These are phyloP conservation scores for Taphrina sp. DNA, from an alignment of 1,139 yeast genomes.

Conservation along the genomic window DNA sequence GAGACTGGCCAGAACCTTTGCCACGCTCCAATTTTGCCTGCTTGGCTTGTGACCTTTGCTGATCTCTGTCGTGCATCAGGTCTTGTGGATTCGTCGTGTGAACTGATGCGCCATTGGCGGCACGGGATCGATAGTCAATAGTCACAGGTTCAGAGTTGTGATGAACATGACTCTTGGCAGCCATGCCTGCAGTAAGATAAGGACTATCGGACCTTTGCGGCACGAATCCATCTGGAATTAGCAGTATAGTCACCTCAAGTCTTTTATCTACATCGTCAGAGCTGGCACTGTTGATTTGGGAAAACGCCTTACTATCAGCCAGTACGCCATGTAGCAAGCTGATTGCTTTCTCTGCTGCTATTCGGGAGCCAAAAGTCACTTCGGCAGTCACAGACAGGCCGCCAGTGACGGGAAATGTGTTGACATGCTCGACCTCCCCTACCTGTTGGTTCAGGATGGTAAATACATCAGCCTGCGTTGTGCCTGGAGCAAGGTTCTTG, in stretches of 20 bases:
- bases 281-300: background rate
- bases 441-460: conserved; percentile 10
- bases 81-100: too few species aligned
- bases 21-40: too few species aligned
- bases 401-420: conserved; percentile 15
- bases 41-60: too few species aligned
- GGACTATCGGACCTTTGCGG: background rate
- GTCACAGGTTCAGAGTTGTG: background rate
- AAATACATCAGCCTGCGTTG: conserved; percentile 21
- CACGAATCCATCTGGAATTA: background rate
- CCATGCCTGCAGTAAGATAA: background rate
- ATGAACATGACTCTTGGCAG: too few species aligned
- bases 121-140: background rate
- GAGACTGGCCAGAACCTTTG: too few species aligned
- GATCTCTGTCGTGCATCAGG: too few species aligned
- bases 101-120: background rate
- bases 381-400: conserved; percentile 24
- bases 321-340: conserved; percentile 10
- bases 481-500: conserved; percentile 26
- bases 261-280: conserved; percentile 3
- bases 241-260: conserved; percentile 11
- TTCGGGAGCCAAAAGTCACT: conserved; percentile 22
- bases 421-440: conserved; percentile 22
- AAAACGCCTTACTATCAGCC: conserved; percentile 16
- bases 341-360: conserved; percentile 29